Percentiles rank a stretch among this genome's conserved stretches.
phyloP scores from a whole-genome alignment of 768 basidiomycete species.

The Auricularia sp. region DNA sequence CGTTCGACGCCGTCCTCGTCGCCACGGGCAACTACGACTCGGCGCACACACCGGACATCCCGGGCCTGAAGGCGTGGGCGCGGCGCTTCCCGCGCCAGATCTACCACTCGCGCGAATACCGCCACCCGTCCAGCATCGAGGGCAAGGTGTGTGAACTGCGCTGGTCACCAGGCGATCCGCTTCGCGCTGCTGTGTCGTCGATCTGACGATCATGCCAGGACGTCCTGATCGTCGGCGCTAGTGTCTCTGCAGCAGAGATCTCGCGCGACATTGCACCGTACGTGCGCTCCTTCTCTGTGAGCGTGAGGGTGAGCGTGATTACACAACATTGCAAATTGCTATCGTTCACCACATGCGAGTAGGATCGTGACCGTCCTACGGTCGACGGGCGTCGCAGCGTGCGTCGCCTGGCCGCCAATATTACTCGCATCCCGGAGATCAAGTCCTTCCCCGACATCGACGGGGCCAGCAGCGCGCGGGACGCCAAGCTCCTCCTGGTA shows the following conservation, averaged over 20 bases:
- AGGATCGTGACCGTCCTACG: slow-evolving; percentile 15
- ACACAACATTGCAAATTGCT: not conserved
- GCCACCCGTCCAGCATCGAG: slow-evolving; percentile 20
- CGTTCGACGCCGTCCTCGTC: slow-evolving; percentile 25
- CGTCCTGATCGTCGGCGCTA: slow-evolving; percentile 31
- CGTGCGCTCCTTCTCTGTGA: not conserved
- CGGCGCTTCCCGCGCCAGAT: slow-evolving; percentile 11
- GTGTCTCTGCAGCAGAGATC: slow-evolving; percentile 28
- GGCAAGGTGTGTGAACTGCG: slow-evolving; percentile 16
- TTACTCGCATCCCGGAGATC: slow-evolving; percentile 32
- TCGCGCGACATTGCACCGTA: slow-evolving; percentile 22
- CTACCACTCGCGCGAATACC: slow-evolving; percentile 24
- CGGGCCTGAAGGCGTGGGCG: slow-evolving; percentile 21
- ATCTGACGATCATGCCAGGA: slow-evolving; percentile 12
- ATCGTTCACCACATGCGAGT: slow-evolving; percentile 9
- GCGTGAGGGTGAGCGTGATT: not conserved
- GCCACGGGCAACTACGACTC: slow-evolving; percentile 24
- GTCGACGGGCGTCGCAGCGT: slow-evolving; percentile 20
- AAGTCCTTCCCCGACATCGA: slow-evolving; percentile 23
- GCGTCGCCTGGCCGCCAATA: slow-evolving; percentile 22
- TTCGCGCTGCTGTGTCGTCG: not conserved
- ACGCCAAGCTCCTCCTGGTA: slow-evolving; percentile 24
- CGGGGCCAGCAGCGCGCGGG: slow-evolving; percentile 16
- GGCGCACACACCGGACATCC: slow-evolving; percentile 23
- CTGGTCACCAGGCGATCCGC: too few relatives aligned